Percentiles rank a stretch among this genome's conserved stretches.
Conservation (phyloP, 805 yeast genomes). For the Metschnikowia colocasiae region DNA sequence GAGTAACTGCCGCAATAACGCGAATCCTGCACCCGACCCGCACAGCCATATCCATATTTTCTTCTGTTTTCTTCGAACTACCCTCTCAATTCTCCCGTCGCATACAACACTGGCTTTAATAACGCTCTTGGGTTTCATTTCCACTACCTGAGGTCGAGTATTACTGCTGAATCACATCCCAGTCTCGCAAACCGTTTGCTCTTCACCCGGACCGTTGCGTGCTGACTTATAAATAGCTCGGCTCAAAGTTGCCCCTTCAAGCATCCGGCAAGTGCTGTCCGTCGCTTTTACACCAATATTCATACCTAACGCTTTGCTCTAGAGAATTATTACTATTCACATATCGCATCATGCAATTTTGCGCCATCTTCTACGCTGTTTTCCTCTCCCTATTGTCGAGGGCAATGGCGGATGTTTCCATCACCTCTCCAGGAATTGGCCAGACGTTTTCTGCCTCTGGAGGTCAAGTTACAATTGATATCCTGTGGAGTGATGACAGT, state of each 20-base stretch:
- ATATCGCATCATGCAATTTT: conserved; percentile 11
- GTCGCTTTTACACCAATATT: neutral
- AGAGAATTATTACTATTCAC: neutral
- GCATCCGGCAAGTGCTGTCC: neutral
- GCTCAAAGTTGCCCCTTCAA: neutral
- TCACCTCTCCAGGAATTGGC: conserved; percentile 42
- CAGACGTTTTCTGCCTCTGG: conserved; percentile 36
- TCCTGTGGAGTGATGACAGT: conserved; percentile 53
- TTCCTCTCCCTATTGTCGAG: conserved; percentile 8
- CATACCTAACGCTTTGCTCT: no score
- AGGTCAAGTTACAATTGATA: conserved; percentile 28
- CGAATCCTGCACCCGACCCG: conserved; percentile 3
- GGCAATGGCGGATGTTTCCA: conserved; percentile 46
- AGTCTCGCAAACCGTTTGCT: neutral
- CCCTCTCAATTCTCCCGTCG: neutral
- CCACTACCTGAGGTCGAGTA: neutral
- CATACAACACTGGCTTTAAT: neutral
- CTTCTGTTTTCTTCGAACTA: neutral
- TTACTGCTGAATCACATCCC: neutral
- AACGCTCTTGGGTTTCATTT: neutral
- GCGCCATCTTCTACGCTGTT: conserved; percentile 10
- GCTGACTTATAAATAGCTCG: neutral
- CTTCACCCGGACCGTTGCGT: neutral
- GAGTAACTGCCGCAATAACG: neutral
- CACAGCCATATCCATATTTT: conserved; percentile 1